These are phyloP conservation scores for Magnolia officinalis DNA, from an alignment of 164 flowering plant species.

Conservation along the genomic window DNA sequence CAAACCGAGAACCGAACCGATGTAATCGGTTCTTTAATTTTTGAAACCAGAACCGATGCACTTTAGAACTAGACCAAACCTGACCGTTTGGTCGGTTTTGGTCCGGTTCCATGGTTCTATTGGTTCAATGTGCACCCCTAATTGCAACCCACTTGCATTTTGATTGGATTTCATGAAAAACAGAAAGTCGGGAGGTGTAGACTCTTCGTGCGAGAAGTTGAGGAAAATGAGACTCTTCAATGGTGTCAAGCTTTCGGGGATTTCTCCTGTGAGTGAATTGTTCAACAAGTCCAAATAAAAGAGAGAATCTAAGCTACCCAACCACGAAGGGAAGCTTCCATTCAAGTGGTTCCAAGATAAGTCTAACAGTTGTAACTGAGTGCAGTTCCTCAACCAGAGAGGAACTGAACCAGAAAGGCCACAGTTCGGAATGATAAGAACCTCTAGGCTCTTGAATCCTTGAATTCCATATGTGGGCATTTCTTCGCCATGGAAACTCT, in stretches of 20 bases:
- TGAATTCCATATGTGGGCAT: constrained; percentile 40
- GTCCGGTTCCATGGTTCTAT: no score
- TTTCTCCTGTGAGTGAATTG: constrained; percentile 16
- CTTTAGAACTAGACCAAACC: no score
- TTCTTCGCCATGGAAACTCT: constrained; percentile 45
- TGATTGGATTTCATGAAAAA: constrained; percentile 12
- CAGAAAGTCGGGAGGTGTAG: not conserved
- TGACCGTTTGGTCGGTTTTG: no score
- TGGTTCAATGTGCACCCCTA: no score
- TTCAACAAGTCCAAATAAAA: constrained; percentile 18
- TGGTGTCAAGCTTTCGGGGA: constrained; percentile 14
- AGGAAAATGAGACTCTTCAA: constrained; percentile 1
- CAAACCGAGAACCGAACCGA: no score
- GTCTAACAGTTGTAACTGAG: constrained; percentile 48
- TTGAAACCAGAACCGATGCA: no score
- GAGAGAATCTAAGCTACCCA: constrained; percentile 17
- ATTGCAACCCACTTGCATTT: constrained; percentile 2
- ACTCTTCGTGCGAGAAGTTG: not conserved
- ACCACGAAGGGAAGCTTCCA: constrained; percentile 51
- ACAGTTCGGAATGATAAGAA: constrained; percentile 50
- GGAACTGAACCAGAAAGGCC: constrained; percentile 17
- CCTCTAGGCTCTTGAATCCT: constrained; percentile 37
- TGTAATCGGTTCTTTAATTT: no score
- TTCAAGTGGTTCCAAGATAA: constrained; percentile 54
- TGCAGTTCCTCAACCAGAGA: constrained; percentile 12